These are phyloP conservation scores for Globisporangium ultimum DNA, from an alignment of 352 stramenopile genomes.

Conservation along the genomic window DNA sequence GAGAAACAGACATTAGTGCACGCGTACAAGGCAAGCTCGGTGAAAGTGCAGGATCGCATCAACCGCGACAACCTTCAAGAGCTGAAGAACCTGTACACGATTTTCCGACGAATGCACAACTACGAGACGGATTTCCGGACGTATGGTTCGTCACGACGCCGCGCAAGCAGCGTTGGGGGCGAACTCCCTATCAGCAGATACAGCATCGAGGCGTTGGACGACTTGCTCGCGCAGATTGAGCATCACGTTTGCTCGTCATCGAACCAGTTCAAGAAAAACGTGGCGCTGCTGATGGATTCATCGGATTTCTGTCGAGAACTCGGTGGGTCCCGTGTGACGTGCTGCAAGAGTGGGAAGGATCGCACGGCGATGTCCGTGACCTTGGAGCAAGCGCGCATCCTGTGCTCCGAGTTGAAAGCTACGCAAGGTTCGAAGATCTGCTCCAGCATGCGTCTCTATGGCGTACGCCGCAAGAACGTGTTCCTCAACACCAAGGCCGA, in stretches of 20 bases:
- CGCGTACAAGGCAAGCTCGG: conserved; percentile 66
- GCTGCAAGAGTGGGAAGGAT: conserved; percentile 98
- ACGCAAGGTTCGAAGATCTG: conserved; percentile 54
- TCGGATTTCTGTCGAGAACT: conserved; percentile 84
- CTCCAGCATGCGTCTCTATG: conserved; percentile 71
- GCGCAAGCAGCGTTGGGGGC: conserved; percentile 13
- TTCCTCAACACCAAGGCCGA: conserved; percentile 82
- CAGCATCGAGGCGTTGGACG: conserved; percentile 58
- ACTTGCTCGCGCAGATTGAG: conserved; percentile 64
- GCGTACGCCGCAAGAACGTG: conserved; percentile 76
- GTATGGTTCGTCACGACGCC: conserved; percentile 8
- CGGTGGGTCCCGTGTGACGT: conserved; percentile 91
- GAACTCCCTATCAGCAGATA: conserved; percentile 17
- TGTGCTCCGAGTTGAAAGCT: conserved; percentile 51
- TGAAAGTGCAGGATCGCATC: conserved; percentile 76
- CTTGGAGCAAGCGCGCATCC: conserved; percentile 86
- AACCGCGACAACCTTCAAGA: conserved; percentile 80
- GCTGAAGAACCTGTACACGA: conserved; percentile 53
- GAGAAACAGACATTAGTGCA: conserved; percentile 85
- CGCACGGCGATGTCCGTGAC: conserved; percentile 97
- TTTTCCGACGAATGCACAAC: conserved; percentile 45
- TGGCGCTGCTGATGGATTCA: conserved; percentile 72
- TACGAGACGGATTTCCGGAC: conserved; percentile 21
- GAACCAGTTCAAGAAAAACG: conserved; percentile 82
- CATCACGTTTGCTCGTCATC: conserved; percentile 64